These are phyloP conservation scores for Mesotaenium endlicherianum DNA, from an alignment of 139 green algal genomes.

Conservation along the genomic window DNA sequence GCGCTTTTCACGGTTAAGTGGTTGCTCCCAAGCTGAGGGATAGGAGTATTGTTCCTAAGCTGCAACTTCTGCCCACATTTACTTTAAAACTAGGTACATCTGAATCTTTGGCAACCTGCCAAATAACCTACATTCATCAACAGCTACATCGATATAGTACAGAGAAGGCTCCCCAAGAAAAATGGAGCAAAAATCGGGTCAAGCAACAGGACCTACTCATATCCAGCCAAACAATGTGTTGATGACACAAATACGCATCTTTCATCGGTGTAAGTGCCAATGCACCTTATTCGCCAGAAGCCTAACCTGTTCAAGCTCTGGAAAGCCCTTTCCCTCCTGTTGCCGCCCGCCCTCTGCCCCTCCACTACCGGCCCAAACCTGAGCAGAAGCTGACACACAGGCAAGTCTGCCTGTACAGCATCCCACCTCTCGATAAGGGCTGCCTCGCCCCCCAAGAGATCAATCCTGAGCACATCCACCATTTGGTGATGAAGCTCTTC, in stretches of 20 bases:
- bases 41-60: too few species aligned
- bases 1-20: too few species aligned
- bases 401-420: neutral
- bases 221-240: neutral
- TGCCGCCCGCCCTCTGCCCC: neutral
- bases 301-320: neutral
- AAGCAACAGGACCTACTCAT: too few species aligned
- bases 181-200: too few species aligned
- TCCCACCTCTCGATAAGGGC: neutral
- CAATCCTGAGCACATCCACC: neutral
- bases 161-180: too few species aligned
- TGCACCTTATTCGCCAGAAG: neutral
- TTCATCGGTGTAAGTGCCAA: neutral
- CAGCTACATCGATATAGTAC: too few species aligned
- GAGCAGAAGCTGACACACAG: slow-evolving; percentile 2
- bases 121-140: too few species aligned
- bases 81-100: too few species aligned
- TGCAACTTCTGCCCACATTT: too few species aligned
- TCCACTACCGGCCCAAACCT: neutral
- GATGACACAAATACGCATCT: neutral
- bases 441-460: neutral
- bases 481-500: neutral
- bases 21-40: too few species aligned
- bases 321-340: neutral
- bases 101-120: too few species aligned